Base-by-base conservation (phyloP, 2,329 filamentous ascomycete genomes). In the Penicillium sp. region DNA sequence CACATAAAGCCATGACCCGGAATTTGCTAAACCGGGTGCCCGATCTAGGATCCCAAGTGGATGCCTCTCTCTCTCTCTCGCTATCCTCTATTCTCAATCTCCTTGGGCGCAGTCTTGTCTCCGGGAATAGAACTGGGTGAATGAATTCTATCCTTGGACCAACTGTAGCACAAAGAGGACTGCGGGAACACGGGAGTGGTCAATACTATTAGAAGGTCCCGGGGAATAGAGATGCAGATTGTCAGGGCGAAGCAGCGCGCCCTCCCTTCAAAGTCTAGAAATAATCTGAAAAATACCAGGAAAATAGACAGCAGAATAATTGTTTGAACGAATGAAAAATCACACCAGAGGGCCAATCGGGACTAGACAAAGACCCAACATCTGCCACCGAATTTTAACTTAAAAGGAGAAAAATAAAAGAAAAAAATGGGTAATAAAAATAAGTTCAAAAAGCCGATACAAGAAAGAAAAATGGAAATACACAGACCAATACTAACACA, bases 101-200 rank as follows among this genome's bases (percentile, higher is more conserved):
- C 9, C 18, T 41, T 2, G 15, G 15, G n/a, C 33, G 10, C 33
- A n/a, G 23, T 45, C 38, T 26, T 13, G n/a, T 24, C 33, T 29
- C 18, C 38, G 23, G 33, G 33, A 45, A 45, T 39, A 15, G 13
- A 18, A 18, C 10, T 26, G 24, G 12, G n/a, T 42, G 24, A 18
- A 46, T 41, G 34, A 39, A 46, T 34, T n/a, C 43, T 51, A 43
- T 55, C 47, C 38, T 47, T 36, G 10, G 9, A 45, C 56, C 53
- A 54, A 53, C 57, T 55, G 52, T 60, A 56, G 58, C 54, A 66
- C 64, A 66, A 66, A 66, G 63, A 12, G 16, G 16, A 18, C 2
- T 12, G 18, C 16, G 21, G n/a, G 9, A 21, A 39, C 36, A 23
- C 21, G 18, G 18, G 36, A 21, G 9, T 26, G 9, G 9, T 13